Evolutionary conservation across 108 stramenopile genomes (phyloP).

Genomic region (Nitzschia palea): DNA sequence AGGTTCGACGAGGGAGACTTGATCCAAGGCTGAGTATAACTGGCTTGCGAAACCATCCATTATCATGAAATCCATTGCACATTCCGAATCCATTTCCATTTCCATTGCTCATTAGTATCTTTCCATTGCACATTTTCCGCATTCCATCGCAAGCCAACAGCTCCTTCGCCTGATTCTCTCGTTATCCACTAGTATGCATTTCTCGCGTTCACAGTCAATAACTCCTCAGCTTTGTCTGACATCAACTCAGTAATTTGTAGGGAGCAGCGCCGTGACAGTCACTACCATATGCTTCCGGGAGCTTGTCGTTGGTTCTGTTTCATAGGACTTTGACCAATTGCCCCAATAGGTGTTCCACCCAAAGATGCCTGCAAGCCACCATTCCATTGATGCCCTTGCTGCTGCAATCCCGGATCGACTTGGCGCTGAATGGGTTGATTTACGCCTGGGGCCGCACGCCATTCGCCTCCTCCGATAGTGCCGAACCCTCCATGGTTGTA

Average conservation of each 20-base stretch:
- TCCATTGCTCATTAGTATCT: conserved; percentile 26
- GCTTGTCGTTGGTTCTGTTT: conserved; percentile 36
- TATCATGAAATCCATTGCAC: background rate
- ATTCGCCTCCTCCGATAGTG: conserved; percentile 27
- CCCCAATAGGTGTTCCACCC: conserved; percentile 26
- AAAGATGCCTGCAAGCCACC: conserved; percentile 23
- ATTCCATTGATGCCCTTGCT: conserved; percentile 20
- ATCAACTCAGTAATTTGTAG: too few relatives aligned
- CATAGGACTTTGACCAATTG: conserved; percentile 20
- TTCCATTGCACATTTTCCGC: conserved; percentile 37
- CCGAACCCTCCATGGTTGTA: conserved; percentile 30
- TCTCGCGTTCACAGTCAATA: too few relatives aligned
- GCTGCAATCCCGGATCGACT: background rate
- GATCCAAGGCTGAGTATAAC: too few relatives aligned
- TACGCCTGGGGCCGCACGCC: conserved; percentile 19
- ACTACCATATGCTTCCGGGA: conserved; percentile 42
- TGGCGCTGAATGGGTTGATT: background rate
- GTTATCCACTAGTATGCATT: too few relatives aligned
- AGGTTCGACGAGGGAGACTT: too few relatives aligned
- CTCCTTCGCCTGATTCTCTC: too few relatives aligned
- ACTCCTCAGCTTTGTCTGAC: too few relatives aligned
- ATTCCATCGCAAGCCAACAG: conserved; percentile 15
- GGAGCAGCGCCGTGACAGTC: background rate
- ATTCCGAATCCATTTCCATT: conserved; percentile 12
- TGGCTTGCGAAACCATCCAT: background rate